Conservation (phyloP, 306 rosid genomes). For the Vigna nakashimae region DNA sequence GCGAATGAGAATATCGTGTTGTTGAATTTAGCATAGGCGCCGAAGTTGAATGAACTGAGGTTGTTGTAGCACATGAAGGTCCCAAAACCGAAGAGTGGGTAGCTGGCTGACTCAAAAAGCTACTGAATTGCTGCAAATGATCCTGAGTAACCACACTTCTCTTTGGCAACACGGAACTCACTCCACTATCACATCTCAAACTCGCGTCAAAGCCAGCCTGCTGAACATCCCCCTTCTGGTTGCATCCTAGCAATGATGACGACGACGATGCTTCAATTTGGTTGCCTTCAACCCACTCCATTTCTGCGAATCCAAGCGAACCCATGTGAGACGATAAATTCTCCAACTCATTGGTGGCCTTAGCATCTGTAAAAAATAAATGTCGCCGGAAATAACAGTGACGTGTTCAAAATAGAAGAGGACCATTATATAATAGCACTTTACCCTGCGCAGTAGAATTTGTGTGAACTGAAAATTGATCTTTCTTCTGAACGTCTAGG, state of each 20-base stretch:
- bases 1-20: constrained; percentile 56
- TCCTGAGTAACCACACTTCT: constrained; percentile 63
- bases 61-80: constrained; percentile 84
- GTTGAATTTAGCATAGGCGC: constrained; percentile 85
- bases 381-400: not conserved
- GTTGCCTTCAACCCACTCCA: constrained; percentile 71
- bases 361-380: constrained; percentile 61
- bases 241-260: constrained; percentile 42
- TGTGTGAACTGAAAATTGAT: constrained; percentile 58
- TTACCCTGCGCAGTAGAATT: constrained; percentile 63
- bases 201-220: constrained; percentile 56
- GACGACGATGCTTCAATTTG: constrained; percentile 60
- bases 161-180: constrained; percentile 63
- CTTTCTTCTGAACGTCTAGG: constrained; percentile 60
- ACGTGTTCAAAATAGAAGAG: not conserved
- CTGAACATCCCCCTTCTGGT: constrained; percentile 53
- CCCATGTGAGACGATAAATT: constrained; percentile 86
- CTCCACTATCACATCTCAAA: constrained; percentile 62
- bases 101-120: constrained; percentile 76
- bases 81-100: constrained; percentile 81
- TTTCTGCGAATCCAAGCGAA: constrained; percentile 99
- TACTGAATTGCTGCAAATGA: constrained; percentile 71
- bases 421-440: not conserved
- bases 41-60: constrained; percentile 82
- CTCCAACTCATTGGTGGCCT: constrained; percentile 84